Base-by-base conservation (phyloP, 1,284 basidiomycete genomes). In the Phaffia rhodozyma region DNA sequence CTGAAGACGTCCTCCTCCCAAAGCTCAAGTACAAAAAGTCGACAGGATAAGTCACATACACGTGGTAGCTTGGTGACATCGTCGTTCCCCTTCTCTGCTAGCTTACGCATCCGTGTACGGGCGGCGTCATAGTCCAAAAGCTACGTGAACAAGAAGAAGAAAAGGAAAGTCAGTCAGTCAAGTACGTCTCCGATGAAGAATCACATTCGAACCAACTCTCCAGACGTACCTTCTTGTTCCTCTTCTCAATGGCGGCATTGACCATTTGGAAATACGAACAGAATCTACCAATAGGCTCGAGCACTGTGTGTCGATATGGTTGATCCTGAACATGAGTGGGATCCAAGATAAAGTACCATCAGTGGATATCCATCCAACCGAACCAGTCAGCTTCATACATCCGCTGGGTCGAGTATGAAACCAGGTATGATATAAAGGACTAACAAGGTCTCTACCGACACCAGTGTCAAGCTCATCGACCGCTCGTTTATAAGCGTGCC, bases 261-360 rank as follows among this genome's bases (percentile, higher is more conserved):
- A 97, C 85, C 56, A 91, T 81, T 5, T 91, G 90, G 77, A 94
- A 97, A 76, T 97, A 97, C 1, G 87, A 85, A 73, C 89, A 91
- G 82, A 98, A 90, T 79, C 94, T 96, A 1, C 94, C 91, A 1
- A 94, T 78, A 4, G 94, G 94, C 73, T 98, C 96, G 66, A 96
- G 85, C 52, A 98, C 87, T 20, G 93, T 92, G 29, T 91, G 90
- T 49, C 96, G 84, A 77, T 89, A 97, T 2, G 94, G 93, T 2
- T 83, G 85, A 70, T 99, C 94, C 91, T 94, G 69, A 9, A 23
- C 49, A 27, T 2, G 2, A 16, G 47, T 34, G 25, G 21, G 18
- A n/a, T 47, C 47, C 48, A 51, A 34, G 16, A 21, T 3, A n/a
- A n/a, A n/a, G n/a, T n/a, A n/a, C n/a, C n/a, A n/a, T n/a, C n/a